Evolutionary conservation across 2,329 filamentous ascomycete genomes (phyloP).

Genomic region (Anthostomella pinea): DNA sequence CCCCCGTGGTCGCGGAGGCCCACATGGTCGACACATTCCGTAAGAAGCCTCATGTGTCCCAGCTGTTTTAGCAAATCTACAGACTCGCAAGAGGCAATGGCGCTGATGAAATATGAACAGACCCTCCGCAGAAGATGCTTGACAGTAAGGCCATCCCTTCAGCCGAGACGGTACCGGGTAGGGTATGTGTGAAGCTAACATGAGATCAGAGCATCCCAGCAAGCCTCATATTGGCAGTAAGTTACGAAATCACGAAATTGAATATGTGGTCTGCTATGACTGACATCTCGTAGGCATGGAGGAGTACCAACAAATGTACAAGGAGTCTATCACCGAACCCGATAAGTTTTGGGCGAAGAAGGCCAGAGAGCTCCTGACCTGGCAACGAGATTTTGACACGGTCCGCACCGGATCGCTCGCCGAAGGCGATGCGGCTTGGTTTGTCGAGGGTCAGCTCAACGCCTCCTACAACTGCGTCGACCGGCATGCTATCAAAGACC

Average conservation of each 20-base stretch:
- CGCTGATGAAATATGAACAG: conserved; percentile 38
- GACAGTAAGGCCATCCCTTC: conserved; percentile 49
- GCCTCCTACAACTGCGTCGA: conserved; percentile 98
- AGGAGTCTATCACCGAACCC: conserved; percentile 86
- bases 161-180: conserved; percentile 1
- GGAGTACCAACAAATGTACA: conserved; percentile 66
- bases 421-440: conserved; percentile 89
- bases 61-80: background rate
- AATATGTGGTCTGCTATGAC: conserved; percentile 9
- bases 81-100: conserved; percentile 2
- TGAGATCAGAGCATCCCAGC: conserved; percentile 60
- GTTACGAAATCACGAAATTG: conserved; percentile 27
- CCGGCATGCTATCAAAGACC: conserved; percentile 92
- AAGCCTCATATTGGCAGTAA: conserved; percentile 66
- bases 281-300: conserved; percentile 51
- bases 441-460: conserved; percentile 88
- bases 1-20: conserved; percentile 68
- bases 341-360: conserved; percentile 84
- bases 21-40: conserved; percentile 73
- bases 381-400: conserved; percentile 89
- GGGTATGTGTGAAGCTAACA: conserved; percentile 22
- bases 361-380: conserved; percentile 85
- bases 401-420: conserved; percentile 73
- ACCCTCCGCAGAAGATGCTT: conserved; percentile 65
- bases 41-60: conserved; percentile 37